A percentile compares a stretch with the other conserved stretches of the same genome.
phyloP scores from a whole-genome alignment of 495 filamentous ascomycete genomes.

The Clavariopsis aquatica region DNA sequence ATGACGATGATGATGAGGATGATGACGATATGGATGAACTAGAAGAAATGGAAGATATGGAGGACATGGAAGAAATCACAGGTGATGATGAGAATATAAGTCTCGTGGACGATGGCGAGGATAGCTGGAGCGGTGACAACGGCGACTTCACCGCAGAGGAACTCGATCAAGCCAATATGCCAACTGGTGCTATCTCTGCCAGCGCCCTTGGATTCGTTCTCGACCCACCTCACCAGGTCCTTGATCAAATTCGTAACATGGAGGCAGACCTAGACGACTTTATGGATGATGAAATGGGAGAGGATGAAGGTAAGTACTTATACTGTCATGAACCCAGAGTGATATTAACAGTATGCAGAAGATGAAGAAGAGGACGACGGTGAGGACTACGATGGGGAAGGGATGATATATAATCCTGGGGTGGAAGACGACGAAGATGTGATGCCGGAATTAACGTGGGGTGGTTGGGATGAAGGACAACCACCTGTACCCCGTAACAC shows the following conservation, averaged over 20 bases:
- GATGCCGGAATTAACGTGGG: constrained; percentile 41
- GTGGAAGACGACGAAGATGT: constrained; percentile 53
- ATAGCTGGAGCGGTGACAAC: constrained; percentile 65
- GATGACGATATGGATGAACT: constrained; percentile 40
- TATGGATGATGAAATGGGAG: constrained; percentile 63
- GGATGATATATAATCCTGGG: constrained; percentile 45
- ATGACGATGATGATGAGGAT: constrained; percentile 60
- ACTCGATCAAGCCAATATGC: constrained; percentile 25
- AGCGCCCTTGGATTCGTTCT: constrained; percentile 32
- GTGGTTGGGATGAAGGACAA: constrained; percentile 26
- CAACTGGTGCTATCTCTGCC: constrained; percentile 2
- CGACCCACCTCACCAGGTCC: constrained; percentile 21
- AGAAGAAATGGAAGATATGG: constrained; percentile 55
- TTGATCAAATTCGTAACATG: constrained; percentile 35
- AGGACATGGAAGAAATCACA: constrained; percentile 59
- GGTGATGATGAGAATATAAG: constrained; percentile 46
- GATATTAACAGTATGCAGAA: constrained; percentile 12
- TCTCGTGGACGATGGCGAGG: constrained; percentile 54
- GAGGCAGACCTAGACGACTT: constrained; percentile 40
- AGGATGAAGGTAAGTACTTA: constrained; percentile 51
- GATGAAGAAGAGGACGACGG: constrained; percentile 47
- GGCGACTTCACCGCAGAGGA: constrained; percentile 50
- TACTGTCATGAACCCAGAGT: constrained; percentile 7
- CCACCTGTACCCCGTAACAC: constrained; percentile 7
- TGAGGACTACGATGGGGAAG: constrained; percentile 45